Evolutionary conservation across 2,329 filamentous ascomycete genomes (phyloP).

Genomic region (Beauveria brongniartii): DNA sequence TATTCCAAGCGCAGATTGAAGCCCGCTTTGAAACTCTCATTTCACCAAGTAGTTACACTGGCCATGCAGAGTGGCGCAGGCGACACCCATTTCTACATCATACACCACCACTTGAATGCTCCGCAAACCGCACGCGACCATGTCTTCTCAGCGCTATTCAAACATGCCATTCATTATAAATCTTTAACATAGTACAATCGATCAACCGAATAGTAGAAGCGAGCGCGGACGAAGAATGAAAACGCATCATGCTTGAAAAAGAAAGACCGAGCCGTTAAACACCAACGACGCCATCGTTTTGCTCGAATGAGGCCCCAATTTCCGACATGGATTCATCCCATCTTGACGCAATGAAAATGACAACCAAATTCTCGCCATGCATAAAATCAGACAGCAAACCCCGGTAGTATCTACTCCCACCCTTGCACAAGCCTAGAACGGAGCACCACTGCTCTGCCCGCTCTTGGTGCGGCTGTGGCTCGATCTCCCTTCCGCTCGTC

Average conservation of each 20-base stretch:
- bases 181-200: slow-evolving; percentile 11
- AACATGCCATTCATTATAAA: slow-evolving; percentile 12
- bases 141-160: neutral
- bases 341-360: slow-evolving; percentile 12
- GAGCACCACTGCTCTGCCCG: slow-evolving; percentile 14
- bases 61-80: neutral
- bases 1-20: neutral
- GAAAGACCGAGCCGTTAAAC: slow-evolving; percentile 15
- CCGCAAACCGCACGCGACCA: neutral
- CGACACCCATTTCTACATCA: neutral
- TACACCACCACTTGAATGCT: too few relatives aligned
- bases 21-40: neutral
- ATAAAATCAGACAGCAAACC: slow-evolving; percentile 2
- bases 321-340: slow-evolving; percentile 10
- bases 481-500: slow-evolving; percentile 40
- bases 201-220: slow-evolving; percentile 1
- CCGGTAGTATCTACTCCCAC: neutral
- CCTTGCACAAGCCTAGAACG: slow-evolving; percentile 20
- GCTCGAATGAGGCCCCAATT: slow-evolving; percentile 1
- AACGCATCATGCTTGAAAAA: slow-evolving; percentile 5
- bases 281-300: slow-evolving; percentile 11
- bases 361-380: slow-evolving; percentile 14
- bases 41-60: neutral
- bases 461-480: slow-evolving; percentile 51
- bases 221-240: neutral